These are phyloP conservation scores for Nicotiana sylvestris DNA, from an alignment of 257 asterid genomes.

Conservation along the genomic window DNA sequence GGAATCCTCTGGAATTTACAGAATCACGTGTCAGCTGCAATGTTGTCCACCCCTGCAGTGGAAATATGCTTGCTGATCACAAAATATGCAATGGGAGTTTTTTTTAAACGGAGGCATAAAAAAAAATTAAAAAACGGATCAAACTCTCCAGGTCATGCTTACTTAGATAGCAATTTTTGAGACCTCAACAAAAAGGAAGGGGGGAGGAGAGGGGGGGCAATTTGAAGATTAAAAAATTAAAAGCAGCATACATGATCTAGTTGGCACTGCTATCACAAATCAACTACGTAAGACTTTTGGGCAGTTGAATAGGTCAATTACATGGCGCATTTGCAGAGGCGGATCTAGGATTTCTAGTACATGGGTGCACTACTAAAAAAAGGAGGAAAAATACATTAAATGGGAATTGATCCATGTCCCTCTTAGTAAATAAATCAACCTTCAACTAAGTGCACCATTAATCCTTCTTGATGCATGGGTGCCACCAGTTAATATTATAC, in stretches of 20 bases:
- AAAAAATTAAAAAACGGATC: background rate
- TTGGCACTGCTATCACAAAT: background rate
- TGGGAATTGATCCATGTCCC: too few relatives aligned
- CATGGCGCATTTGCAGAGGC: background rate
- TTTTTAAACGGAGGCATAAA: background rate
- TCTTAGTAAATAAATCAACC: too few relatives aligned
- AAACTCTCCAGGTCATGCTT: background rate
- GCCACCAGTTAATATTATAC: too few relatives aligned
- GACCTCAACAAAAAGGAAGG: background rate
- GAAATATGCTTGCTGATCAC: conserved; percentile 10
- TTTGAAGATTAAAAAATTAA: background rate
- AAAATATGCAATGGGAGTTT: background rate
- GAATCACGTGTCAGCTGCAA: conserved; percentile 71
- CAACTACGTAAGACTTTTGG: background rate
- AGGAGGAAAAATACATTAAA: too few relatives aligned
- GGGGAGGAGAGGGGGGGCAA: too few relatives aligned
- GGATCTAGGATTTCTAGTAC: too few relatives aligned
- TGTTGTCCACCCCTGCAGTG: conserved; percentile 72
- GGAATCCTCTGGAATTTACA: conserved; percentile 53
- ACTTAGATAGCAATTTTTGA: conserved; percentile 1
- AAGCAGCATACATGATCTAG: background rate
- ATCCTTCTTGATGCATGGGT: too few relatives aligned
- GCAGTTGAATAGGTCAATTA: background rate
- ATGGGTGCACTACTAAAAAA: too few relatives aligned
- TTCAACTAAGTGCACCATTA: too few relatives aligned